A percentile compares a stretch with the other conserved stretches of the same genome.
Evolutionary conservation across 768 basidiomycete species (phyloP).

Genomic region (Bullera alba): DNA sequence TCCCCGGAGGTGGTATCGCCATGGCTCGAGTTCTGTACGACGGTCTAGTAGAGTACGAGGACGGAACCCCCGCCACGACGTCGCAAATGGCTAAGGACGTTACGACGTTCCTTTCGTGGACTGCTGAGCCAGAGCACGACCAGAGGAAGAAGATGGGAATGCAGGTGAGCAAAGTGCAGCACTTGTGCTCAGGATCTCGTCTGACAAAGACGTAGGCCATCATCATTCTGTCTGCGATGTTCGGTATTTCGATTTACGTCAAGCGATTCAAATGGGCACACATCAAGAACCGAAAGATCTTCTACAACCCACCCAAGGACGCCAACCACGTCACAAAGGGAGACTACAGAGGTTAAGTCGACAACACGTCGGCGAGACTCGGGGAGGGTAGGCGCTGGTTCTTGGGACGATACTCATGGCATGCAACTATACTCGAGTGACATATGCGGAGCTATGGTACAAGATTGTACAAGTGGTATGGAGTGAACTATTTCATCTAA

Average conservation of each 20-base stretch:
- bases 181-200: not conserved
- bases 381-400: too few species aligned
- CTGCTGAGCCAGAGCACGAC: conserved; percentile 95
- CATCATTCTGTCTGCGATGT: conserved; percentile 81
- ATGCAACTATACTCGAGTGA: too few species aligned
- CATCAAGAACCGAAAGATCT: conserved; percentile 88
- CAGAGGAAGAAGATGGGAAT: conserved; percentile 94
- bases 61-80: conserved; percentile 92
- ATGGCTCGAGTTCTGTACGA: conserved; percentile 97
- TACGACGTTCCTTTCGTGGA: conserved; percentile 89
- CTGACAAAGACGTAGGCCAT: too few species aligned
- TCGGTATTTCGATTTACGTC: conserved; percentile 72
- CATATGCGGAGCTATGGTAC: too few species aligned
- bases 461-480: too few species aligned
- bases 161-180: conserved; percentile 50
- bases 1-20: conserved; percentile 96
- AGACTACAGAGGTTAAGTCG: too few species aligned
- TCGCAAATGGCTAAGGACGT: conserved; percentile 99
- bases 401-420: too few species aligned
- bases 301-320: conserved; percentile 42
- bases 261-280: conserved; percentile 92
- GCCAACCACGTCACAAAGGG: too few species aligned
- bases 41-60: conserved; percentile 91
- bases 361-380: too few species aligned
- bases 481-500: too few species aligned